Evolutionary conservation across 257 asterid genomes (phyloP), one percentile per base, ranked within the genome.

Genomic region (Jaltomata sinuosa): DNA sequence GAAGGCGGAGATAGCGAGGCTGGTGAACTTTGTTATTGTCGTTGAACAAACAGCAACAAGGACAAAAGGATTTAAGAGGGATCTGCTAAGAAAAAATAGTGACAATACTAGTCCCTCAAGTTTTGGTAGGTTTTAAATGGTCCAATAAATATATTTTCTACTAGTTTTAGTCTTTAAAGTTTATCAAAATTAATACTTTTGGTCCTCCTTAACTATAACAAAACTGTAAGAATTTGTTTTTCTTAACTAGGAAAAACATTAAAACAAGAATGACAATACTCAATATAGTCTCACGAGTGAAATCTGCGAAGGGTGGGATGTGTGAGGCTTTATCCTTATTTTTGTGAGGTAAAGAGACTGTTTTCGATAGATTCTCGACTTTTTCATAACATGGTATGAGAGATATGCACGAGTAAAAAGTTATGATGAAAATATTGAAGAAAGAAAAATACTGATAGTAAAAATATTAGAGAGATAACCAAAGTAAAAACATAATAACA

Each of bases 1-100:
- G 62, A 29, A 49, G 89, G 88, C 89, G 91, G 89, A 89, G 87
- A 79, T 25, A 49, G 57, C 91, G 82, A 87, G 80, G 88, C 11
- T 42, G 65, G 42, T 5, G 50, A 82, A 59, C 84, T 74, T 83
- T 18, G 88, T 38, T 82, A 45, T 31, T 83, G 74, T 59, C 85
- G 88, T 45, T 77, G 29, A 77, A 77, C 82, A 68, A 25, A 49
- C 61, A 8, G 14, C 19, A 22, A 27, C 4, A 47, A 14, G 11
- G 72, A 64, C 72, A 64, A 64, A 31, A 16, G 12, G 7, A 31
- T 65, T 16, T 65, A 65, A 12, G 74, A 31, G 74, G 38, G 45
- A 65, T 12, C 45, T 31, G 22, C 42, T 7, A 3, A 65, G 14
- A 65, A 64, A 61, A 64, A 6, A 31, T 29, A 64, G 42, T 38